phyloP scores from a whole-genome alignment of 2,329 filamentous ascomycete species.

The Cladosporium colombiae region DNA sequence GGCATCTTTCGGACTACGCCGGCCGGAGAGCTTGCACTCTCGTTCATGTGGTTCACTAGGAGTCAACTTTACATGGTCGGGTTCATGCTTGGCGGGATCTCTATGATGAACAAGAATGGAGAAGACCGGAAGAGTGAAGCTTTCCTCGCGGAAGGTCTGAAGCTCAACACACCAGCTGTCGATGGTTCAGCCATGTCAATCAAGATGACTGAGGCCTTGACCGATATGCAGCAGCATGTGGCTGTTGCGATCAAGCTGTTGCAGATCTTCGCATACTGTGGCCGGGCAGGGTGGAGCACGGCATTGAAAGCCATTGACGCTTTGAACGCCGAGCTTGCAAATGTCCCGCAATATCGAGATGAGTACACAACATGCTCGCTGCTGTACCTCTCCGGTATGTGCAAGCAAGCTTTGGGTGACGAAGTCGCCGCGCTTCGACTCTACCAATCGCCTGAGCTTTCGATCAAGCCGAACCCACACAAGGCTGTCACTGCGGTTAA shows the following conservation, averaged over 20 bases:
- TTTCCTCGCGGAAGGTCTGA: conserved; percentile 60
- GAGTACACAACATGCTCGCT: conserved; percentile 44
- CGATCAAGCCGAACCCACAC: conserved; percentile 40
- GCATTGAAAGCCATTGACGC: conserved; percentile 61
- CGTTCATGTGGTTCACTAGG: conserved; percentile 62
- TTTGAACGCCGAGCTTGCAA: conserved; percentile 45
- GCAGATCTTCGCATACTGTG: conserved; percentile 61
- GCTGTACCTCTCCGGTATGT: conserved; percentile 71
- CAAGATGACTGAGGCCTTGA: background rate
- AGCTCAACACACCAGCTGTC: conserved; percentile 47
- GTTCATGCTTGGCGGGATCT: conserved; percentile 59
- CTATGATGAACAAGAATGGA: conserved; percentile 57
- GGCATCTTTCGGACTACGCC: conserved; percentile 44
- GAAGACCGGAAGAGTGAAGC: conserved; percentile 57
- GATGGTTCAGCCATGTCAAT: background rate
- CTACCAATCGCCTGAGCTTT: conserved; percentile 65
- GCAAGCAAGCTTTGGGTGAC: conserved; percentile 75
- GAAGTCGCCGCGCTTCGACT: conserved; percentile 66
- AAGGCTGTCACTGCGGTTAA: conserved; percentile 31
- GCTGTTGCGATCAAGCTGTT: conserved; percentile 13
- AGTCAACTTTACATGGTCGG: conserved; percentile 61
- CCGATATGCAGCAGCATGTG: conserved; percentile 2
- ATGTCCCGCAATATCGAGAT: conserved; percentile 21
- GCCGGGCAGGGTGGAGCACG: conserved; percentile 68
- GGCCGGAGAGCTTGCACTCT: conserved; percentile 46